Evolutionary conservation across 1,284 basidiomycete species (phyloP).

Genomic region (Irpex lacteus): DNA sequence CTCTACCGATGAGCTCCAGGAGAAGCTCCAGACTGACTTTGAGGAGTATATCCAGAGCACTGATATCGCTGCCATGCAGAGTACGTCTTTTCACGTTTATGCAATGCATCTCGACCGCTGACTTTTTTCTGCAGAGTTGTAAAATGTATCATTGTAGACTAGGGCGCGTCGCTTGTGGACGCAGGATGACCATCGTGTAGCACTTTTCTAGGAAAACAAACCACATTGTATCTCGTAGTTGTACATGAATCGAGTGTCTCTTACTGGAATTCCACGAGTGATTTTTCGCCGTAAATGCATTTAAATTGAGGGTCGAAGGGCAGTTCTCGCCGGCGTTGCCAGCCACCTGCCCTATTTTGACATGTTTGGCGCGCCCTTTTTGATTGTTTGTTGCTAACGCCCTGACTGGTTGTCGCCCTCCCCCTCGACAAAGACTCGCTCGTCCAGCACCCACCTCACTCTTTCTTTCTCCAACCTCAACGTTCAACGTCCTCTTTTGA

Average conservation of each 20-base stretch:
- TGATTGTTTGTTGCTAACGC: not conserved
- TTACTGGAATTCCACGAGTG: not conserved
- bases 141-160: slow-evolving; percentile 4
- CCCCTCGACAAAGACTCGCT: not conserved
- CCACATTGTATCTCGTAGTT: not conserved
- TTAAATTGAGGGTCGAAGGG: not conserved
- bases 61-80: slow-evolving; percentile 90
- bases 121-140: slow-evolving; percentile 16
- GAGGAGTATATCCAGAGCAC: slow-evolving; percentile 97
- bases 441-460: not conserved
- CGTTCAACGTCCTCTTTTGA: slow-evolving; percentile 14
- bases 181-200: slow-evolving; percentile 1
- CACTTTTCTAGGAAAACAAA: not conserved
- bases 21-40: slow-evolving; percentile 74
- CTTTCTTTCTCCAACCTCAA: slow-evolving; percentile 15
- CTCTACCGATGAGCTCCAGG: slow-evolving; percentile 93
- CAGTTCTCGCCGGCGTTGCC: not conserved
- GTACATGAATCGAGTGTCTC: not conserved
- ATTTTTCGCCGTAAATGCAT: not conserved
- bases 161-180: not conserved
- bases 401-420: not conserved
- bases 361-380: slow-evolving; percentile 20
- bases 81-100: slow-evolving; percentile 34
- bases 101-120: not conserved
- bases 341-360: slow-evolving; percentile 18